Conservation (phyloP, 768 basidiomycete genomes). For the Leccinum boreale region DNA sequence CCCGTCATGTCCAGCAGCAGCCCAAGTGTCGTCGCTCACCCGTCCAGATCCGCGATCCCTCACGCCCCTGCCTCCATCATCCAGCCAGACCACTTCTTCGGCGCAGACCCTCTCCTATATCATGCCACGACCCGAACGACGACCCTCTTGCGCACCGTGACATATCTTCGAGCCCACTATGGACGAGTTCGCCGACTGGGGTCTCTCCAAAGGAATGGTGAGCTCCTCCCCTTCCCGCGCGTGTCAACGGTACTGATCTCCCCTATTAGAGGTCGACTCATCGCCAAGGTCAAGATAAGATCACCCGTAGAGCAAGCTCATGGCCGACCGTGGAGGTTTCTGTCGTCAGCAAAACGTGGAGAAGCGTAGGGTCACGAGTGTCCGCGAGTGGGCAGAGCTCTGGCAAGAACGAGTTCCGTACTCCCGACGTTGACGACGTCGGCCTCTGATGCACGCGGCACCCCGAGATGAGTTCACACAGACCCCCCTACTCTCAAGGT, state of each 20-base stretch:
- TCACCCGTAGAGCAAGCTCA: constrained; percentile 89
- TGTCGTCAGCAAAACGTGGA: constrained; percentile 91
- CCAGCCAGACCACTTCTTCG: too few relatives aligned
- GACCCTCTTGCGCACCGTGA: constrained; percentile 81
- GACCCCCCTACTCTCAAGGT: constrained; percentile 37
- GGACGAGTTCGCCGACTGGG: constrained; percentile 90
- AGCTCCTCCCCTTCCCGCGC: constrained; percentile 29
- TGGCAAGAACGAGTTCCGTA: constrained; percentile 64
- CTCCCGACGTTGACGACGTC: constrained; percentile 67
- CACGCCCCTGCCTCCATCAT: too few relatives aligned
- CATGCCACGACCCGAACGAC: too few relatives aligned
- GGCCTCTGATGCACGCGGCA: constrained; percentile 47
- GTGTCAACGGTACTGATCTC: constrained; percentile 15
- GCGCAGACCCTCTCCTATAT: too few relatives aligned
- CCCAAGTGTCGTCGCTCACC: constrained; percentile 32
- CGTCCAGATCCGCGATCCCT: constrained; percentile 33
- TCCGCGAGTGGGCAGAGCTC: constrained; percentile 83
- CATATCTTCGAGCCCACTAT: constrained; percentile 92
- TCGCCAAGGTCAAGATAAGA: constrained; percentile 83
- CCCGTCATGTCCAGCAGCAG: constrained; percentile 22
- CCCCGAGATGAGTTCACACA: constrained; percentile 41
- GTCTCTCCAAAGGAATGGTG: constrained; percentile 88
- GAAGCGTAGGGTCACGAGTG: constrained; percentile 76
- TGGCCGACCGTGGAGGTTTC: constrained; percentile 80
- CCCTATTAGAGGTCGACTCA: constrained; percentile 47